Evolutionary conservation across 352 stramenopile species (phyloP).

Genomic region (Vaucheria bursata): DNA sequence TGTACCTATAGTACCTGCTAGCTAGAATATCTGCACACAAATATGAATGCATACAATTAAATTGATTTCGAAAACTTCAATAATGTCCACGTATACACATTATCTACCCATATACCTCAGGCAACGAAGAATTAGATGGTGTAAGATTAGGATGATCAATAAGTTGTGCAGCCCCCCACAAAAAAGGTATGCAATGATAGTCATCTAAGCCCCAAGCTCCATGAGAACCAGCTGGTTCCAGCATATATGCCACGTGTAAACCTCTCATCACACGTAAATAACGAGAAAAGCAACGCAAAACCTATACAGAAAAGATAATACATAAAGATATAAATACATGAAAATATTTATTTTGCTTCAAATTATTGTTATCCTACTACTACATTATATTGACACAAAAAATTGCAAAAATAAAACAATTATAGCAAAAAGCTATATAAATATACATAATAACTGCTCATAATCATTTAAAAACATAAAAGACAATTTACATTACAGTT

Average conservation of each 20-base stretch:
- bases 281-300: constrained; percentile 71
- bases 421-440: too few relatives aligned
- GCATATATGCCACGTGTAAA: constrained; percentile 90
- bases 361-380: too few relatives aligned
- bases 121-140: too few relatives aligned
- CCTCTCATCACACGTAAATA: constrained; percentile 86
- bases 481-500: too few relatives aligned
- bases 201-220: constrained; percentile 98
- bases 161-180: constrained; percentile 91
- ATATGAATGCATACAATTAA: too few relatives aligned
- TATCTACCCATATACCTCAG: too few relatives aligned
- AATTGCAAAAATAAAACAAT: background rate
- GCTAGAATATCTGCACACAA: too few relatives aligned
- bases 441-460: too few relatives aligned
- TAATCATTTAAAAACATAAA: too few relatives aligned
- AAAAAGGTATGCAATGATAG: constrained; percentile 96
- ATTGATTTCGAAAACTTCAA: too few relatives aligned
- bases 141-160: constrained; percentile 51
- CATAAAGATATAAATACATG: background rate
- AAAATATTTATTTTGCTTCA: constrained; percentile 11
- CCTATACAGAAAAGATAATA: constrained; percentile 66
- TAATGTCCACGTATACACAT: too few relatives aligned
- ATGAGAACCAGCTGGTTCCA: constrained; percentile 96
- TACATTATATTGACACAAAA: background rate
- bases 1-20: too few relatives aligned